Percentiles rank a stretch among this genome's conserved stretches.
These are phyloP conservation scores for Penicillium griseofulvum DNA, from an alignment of 2,329 filamentous ascomycete species.

Conservation along the genomic window DNA sequence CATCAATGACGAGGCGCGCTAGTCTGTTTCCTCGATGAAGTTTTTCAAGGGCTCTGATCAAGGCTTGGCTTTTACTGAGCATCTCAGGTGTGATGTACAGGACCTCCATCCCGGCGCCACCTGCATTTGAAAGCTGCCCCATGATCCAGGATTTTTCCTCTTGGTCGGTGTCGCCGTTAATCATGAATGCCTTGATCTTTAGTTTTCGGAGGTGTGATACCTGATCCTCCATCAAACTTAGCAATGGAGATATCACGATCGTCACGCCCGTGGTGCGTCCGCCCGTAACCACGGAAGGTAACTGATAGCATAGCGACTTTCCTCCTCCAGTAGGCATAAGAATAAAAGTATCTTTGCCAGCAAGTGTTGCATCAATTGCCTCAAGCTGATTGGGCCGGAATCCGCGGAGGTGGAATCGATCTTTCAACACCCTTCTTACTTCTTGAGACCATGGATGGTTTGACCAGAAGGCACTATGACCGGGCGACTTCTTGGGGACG, in stretches of 20 bases:
- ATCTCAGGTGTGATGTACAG: conserved; percentile 97
- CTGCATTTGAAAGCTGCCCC: conserved; percentile 57
- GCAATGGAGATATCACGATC: conserved; percentile 86
- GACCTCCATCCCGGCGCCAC: conserved; percentile 77
- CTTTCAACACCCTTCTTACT: conserved; percentile 74
- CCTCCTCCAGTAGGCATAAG: conserved; percentile 97
- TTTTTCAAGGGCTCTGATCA: conserved; percentile 63
- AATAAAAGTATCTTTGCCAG: conserved; percentile 86
- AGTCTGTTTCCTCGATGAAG: conserved; percentile 71
- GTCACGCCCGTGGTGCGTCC: conserved; percentile 83
- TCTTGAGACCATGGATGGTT: conserved; percentile 79
- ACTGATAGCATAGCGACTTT: conserved; percentile 94
- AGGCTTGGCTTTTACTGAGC: conserved; percentile 74
- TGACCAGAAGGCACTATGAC: conserved; percentile 50
- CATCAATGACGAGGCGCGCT: conserved; percentile 91
- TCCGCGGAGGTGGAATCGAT: conserved; percentile 77
- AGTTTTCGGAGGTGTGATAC: conserved; percentile 75
- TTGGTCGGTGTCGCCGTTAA: conserved; percentile 72
- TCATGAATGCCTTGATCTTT: conserved; percentile 73
- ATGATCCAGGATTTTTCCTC: conserved; percentile 67
- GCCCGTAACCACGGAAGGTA: conserved; percentile 78
- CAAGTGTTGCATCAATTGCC: conserved; percentile 89
- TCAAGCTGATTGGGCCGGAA: conserved; percentile 92
- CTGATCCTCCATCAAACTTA: conserved; percentile 97
- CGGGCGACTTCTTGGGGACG: conserved; percentile 31